These are phyloP conservation scores for Lathyrus sativus DNA, from an alignment of 306 rosid species.

Conservation along the genomic window DNA sequence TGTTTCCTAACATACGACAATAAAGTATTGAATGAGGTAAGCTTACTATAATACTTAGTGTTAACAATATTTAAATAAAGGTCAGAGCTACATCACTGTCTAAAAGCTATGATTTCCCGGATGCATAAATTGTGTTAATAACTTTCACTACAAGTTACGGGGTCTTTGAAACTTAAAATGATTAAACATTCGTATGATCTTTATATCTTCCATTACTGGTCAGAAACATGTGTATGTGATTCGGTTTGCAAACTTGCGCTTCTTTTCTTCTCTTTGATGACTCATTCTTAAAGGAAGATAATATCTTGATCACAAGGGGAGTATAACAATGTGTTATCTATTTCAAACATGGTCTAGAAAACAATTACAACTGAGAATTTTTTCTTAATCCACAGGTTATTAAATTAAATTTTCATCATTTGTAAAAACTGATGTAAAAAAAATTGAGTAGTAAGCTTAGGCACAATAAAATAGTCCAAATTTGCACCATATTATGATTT, in stretches of 20 bases:
- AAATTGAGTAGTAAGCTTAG: neutral
- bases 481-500: slow-evolving; percentile 6
- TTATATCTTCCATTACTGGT: slow-evolving; percentile 13
- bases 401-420: slow-evolving; percentile 16
- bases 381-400: slow-evolving; percentile 13
- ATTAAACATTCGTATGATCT: slow-evolving; percentile 1
- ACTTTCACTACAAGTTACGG: neutral
- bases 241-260: neutral
- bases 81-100: slow-evolving; percentile 10
- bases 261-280: neutral
- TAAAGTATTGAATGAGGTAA: slow-evolving; percentile 3
- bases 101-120: slow-evolving; percentile 6
- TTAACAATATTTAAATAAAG: neutral
- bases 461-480: slow-evolving; percentile 7
- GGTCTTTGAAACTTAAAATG: slow-evolving; percentile 19
- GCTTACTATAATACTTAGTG: neutral
- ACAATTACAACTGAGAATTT: slow-evolving; percentile 3
- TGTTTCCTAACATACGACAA: neutral
- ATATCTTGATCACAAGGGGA: slow-evolving; percentile 21
- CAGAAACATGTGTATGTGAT: slow-evolving; percentile 1
- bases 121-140: slow-evolving; percentile 2
- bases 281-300: slow-evolving; percentile 15
- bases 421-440: neutral
- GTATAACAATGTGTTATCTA: slow-evolving; percentile 13
- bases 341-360: slow-evolving; percentile 9